Base-by-base conservation (phyloP, 192 early-diverging fungal genomes). In the Rhizoclosmatium sp. region DNA sequence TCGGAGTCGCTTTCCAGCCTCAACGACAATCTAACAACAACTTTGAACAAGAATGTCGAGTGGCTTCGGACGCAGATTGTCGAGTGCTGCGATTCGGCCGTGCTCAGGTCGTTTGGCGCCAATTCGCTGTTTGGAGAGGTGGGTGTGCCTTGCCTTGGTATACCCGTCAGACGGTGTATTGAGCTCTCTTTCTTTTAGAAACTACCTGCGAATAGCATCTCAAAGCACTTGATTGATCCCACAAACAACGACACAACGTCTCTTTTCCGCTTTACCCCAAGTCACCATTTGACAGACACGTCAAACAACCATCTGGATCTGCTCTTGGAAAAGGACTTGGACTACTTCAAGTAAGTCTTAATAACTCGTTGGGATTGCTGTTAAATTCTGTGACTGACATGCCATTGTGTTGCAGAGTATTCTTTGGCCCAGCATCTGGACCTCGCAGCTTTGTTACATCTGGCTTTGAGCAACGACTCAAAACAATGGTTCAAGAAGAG, bases 351-450 rank as follows among this genome's bases (percentile, higher is more conserved):
- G 54, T 56, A n/a, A 9, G 54, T 56, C 1, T 0, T 56, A 9
- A 9, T 56, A 9, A 14, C 19, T 56, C 54, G 10, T 56, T 56
- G 10, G 10, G 10, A 56, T 56, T 56, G 9, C 54, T 9, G 9
- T n/a, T 56, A 56, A 56, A 9, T 14, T 56, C 19, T n/a, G 54
- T 9, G 10, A 9, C 54, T n/a, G 19, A 56, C 75, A 81, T 31
- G 0, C 31, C 31, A 31, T 31, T 31, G 31, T 31, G 31, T 31
- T 31, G 31, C 31, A 31, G 70, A 4, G 65, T 79, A 4, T 81
- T 79, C 51, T 46, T 81, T 69, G 76, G 54, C 12, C 80, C 80
- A 21, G 80, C 80, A 16, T 59, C 77, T 2, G 80, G 80, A 0
- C 80, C 80, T 14, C 19, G 77, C 3, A 60, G 79, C 0, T 68